A percentile compares a stretch with the other conserved stretches of the same genome.
Evolutionary conservation across 768 basidiomycete genomes (phyloP).

Genomic region (Tulasnella sp.): DNA sequence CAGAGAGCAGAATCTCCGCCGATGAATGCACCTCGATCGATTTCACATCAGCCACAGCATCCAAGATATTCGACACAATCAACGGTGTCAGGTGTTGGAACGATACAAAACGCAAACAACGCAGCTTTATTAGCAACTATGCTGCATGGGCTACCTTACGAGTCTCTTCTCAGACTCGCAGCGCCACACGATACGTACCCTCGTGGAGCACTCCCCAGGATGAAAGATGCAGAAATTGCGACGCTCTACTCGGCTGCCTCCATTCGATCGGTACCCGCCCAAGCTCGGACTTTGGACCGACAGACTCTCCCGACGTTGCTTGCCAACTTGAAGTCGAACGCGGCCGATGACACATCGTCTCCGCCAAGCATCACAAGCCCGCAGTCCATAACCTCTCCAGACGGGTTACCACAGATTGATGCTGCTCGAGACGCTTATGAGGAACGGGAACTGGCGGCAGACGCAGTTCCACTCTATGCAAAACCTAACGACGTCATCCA

Average conservation of each 20-base stretch:
- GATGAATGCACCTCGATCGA: neutral
- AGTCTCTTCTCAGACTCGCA: constrained; percentile 28
- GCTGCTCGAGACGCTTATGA: constrained; percentile 24
- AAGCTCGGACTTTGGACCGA: constrained; percentile 23
- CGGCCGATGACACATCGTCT: neutral
- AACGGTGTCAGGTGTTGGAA: neutral
- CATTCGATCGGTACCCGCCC: constrained; percentile 50
- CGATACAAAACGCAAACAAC: neutral
- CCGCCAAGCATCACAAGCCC: constrained; percentile 1
- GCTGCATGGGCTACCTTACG: constrained; percentile 22
- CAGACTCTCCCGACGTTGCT: constrained; percentile 28
- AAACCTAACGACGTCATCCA: constrained; percentile 58
- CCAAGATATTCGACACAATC: constrained; percentile 1
- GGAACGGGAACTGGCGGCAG: constrained; percentile 65
- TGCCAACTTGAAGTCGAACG: constrained; percentile 25
- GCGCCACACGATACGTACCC: constrained; percentile 25
- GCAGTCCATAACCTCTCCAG: neutral
- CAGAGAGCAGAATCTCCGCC: neutral
- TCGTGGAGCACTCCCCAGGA: constrained; percentile 17
- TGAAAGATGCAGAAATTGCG: constrained; percentile 64
- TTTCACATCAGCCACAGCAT: neutral
- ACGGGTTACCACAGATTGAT: constrained; percentile 20
- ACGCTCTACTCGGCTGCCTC: constrained; percentile 82
- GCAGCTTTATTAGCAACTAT: neutral
- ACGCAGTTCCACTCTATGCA: constrained; percentile 44